Evolutionary conservation across 345 rosid genomes (phyloP), one percentile per base, ranked within the genome.

Genomic region (Lagerstroemia speciosa): DNA sequence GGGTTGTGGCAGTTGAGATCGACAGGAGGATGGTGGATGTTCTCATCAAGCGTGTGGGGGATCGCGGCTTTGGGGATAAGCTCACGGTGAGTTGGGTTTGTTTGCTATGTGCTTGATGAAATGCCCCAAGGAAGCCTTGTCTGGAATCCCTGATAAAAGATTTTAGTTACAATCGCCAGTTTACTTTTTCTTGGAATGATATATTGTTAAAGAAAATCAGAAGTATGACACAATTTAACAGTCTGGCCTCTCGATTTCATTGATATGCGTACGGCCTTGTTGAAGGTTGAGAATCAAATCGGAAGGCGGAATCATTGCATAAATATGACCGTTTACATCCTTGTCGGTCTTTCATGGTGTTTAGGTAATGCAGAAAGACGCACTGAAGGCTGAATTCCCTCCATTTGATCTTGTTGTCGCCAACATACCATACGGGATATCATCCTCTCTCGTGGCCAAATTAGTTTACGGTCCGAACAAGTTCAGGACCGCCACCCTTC

Each of bases 381-480:
- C 91, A 57, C 72, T 94, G 73, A 88, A 89, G 87, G 77, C 81
- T 0, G 81, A 89, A 34, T 85, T 94, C 67, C 93, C 98, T 2
- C 75, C 61, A 29, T 91, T 89, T 62, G 91, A 89, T 82, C 72
- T 94, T 24, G 88, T 88, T 50, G 95, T 91, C 20, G 97, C 93
- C 1, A 94, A 91, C 69, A 88, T 91, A 70, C 96, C 99, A 0
- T 91, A 91, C 45, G 83, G 84, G 26, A 91, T 94, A 78, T 91
- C 97, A 3, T 91, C 98, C 2, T 93, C 96, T 53, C 86, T 94
- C 1, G 73, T 87, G 65, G 83, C 85, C 17, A 94, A 94, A 78
- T 78, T 94, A 80, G 93, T 91, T 30, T 88, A 85, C 48, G 95
- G 93, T 66, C 48, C 70, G 43, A 79, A 73, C 40, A 69, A 70